These are phyloP conservation scores for Claviceps arundinis DNA, from an alignment of 2,329 filamentous ascomycete genomes.

Conservation along the genomic window DNA sequence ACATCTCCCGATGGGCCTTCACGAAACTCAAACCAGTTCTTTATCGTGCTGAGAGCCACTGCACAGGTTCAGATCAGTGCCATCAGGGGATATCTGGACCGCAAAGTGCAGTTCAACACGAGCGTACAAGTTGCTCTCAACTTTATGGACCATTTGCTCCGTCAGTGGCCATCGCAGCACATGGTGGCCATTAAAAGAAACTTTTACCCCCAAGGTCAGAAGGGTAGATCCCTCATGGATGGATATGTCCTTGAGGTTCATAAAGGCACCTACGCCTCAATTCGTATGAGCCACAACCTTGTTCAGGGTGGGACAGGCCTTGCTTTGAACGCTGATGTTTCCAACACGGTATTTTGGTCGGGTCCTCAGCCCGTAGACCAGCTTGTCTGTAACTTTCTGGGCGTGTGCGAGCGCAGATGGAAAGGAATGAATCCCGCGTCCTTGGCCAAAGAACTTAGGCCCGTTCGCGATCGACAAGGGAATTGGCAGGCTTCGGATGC, in stretches of 20 bases:
- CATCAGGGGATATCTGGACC: conserved; percentile 52
- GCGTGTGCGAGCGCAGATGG: conserved; percentile 14
- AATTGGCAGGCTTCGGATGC: conserved; percentile 30
- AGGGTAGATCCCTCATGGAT: conserved; percentile 41
- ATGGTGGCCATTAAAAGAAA: conserved; percentile 66
- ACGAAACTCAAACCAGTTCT: conserved; percentile 35
- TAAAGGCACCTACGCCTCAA: conserved; percentile 81
- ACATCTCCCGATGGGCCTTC: conserved; percentile 23
- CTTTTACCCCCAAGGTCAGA: conserved; percentile 53
- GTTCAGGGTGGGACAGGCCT: conserved; percentile 45
- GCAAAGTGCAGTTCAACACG: conserved; percentile 47
- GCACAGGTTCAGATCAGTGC: conserved; percentile 54
- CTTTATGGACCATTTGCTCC: conserved; percentile 81
- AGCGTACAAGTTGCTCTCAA: conserved; percentile 69
- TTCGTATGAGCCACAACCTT: conserved; percentile 53
- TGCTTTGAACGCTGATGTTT: conserved; percentile 78
- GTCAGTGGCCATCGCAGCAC: conserved; percentile 57
- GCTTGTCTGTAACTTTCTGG: conserved; percentile 22
- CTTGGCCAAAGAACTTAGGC: conserved; percentile 20
- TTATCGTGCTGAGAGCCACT: conserved; percentile 49
- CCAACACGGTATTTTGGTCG: conserved; percentile 81
- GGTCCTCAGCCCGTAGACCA: conserved; percentile 24
- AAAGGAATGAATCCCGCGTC: conserved; percentile 15
- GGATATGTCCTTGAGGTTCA: conserved; percentile 54
- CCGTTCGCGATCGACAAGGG: conserved; percentile 16